phyloP scores from a whole-genome alignment of 768 basidiomycete species.

The Kwoniella sp. region DNA sequence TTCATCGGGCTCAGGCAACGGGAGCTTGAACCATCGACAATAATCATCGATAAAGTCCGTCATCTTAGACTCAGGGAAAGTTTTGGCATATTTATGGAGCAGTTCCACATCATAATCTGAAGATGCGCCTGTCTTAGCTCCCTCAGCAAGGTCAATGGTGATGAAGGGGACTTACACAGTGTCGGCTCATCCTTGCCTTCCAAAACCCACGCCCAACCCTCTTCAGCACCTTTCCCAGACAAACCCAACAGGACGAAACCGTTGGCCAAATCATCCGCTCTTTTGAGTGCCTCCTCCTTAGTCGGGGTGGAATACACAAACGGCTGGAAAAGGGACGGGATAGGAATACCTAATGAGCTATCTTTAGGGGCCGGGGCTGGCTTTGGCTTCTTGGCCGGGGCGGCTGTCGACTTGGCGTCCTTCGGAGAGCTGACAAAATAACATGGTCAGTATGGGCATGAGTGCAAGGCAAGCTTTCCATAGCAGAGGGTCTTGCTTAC shows the following conservation, averaged over 20 bases:
- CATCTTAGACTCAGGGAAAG: constrained; percentile 68
- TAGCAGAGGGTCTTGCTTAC: constrained; percentile 17
- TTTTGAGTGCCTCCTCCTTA: constrained; percentile 59
- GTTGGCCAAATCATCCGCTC: constrained; percentile 71
- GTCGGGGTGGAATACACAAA: constrained; percentile 57
- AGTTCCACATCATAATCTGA: constrained; percentile 62
- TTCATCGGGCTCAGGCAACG: constrained; percentile 57
- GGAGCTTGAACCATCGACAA: constrained; percentile 65
- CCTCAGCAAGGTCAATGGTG: too few relatives aligned
- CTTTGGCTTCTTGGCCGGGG: neutral
- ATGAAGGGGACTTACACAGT: constrained; percentile 60
- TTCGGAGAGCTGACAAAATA: constrained; percentile 3
- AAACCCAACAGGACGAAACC: constrained; percentile 76
- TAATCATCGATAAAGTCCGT: constrained; percentile 68
- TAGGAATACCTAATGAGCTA: constrained; percentile 4
- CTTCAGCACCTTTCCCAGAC: constrained; percentile 63
- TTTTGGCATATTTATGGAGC: constrained; percentile 64
- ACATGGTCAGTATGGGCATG: neutral
- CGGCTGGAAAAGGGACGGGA: constrained; percentile 50
- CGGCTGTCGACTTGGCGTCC: constrained; percentile 3
- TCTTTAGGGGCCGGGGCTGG: constrained; percentile 53
- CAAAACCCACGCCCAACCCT: constrained; percentile 77
- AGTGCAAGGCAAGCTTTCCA: too few relatives aligned
- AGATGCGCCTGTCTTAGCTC: neutral
- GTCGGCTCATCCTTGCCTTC: constrained; percentile 71